Percentiles rank a stretch among this genome's conserved stretches.
Conservation (phyloP, 306 rosid genomes). For the Myrica gale region DNA sequence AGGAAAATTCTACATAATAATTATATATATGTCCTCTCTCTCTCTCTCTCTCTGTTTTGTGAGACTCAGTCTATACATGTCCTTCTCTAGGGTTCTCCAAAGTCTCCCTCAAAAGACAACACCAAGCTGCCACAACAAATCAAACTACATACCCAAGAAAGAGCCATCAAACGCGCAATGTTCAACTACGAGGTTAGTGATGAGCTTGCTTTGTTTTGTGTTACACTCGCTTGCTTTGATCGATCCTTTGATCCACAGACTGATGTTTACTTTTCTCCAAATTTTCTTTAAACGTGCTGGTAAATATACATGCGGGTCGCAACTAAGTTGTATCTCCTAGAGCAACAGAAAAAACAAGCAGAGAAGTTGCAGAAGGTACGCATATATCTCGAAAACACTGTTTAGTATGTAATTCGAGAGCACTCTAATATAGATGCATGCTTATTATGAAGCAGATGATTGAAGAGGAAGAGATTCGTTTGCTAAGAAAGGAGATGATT, state of each 20-base stretch:
- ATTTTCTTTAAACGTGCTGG: constrained; percentile 9
- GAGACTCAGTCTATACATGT: not conserved
- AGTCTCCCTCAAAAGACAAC: constrained; percentile 56
- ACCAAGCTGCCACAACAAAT: constrained; percentile 79
- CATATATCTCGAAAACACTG: not conserved
- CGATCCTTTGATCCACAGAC: not conserved
- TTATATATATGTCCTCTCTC: not conserved
- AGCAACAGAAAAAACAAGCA: constrained; percentile 63
- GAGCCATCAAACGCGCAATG: constrained; percentile 85
- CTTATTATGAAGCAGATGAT: constrained; percentile 55
- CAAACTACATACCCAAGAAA: constrained; percentile 81
- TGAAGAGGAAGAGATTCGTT: constrained; percentile 89
- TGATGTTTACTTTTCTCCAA: not conserved
- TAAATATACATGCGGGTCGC: constrained; percentile 52
- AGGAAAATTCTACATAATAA: too few relatives aligned
- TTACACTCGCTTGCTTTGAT: not conserved
- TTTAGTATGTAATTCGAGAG: not conserved
- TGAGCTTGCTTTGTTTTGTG: not conserved
- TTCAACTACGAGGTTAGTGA: constrained; percentile 73
- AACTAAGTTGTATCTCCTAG: constrained; percentile 61
- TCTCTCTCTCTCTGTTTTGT: not conserved
- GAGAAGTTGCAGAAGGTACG: constrained; percentile 71
- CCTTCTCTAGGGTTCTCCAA: constrained; percentile 42
- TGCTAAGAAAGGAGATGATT: constrained; percentile 89
- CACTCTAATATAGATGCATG: not conserved